A percentile compares a stretch with the other conserved stretches of the same genome.
Evolutionary conservation across 495 filamentous ascomycete species (phyloP).

Genomic region (Stereocaulon alpinum): DNA sequence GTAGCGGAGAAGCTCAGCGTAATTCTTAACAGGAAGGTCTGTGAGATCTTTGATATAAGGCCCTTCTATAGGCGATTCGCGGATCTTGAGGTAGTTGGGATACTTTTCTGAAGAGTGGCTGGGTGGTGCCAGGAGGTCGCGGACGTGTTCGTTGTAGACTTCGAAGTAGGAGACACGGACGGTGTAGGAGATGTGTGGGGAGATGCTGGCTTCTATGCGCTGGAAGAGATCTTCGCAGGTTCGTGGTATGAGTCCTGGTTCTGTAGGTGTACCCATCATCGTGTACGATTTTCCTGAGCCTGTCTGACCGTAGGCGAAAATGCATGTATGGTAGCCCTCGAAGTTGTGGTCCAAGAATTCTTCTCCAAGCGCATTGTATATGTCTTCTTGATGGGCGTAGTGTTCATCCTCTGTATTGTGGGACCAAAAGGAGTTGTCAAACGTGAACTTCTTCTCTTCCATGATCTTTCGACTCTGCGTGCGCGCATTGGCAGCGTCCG

Average conservation of each 20-base stretch:
- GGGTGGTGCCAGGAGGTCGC: conserved; percentile 79
- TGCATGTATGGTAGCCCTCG: conserved; percentile 97
- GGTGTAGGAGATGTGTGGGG: conserved; percentile 85
- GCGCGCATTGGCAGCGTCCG: conserved; percentile 54
- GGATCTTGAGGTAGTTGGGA: conserved; percentile 91
- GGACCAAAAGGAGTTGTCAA: conserved; percentile 98
- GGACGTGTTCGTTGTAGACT: conserved; percentile 98
- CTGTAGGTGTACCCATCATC: conserved; percentile 90
- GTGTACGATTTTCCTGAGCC: conserved; percentile 97
- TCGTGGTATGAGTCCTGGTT: conserved; percentile 89
- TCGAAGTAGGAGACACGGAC: conserved; percentile 98
- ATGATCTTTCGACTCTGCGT: conserved; percentile 62
- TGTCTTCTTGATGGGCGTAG: conserved; percentile 79
- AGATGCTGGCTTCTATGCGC: conserved; percentile 74
- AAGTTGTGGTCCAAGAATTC: conserved; percentile 99
- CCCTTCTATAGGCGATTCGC: conserved; percentile 88
- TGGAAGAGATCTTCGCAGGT: conserved; percentile 96
- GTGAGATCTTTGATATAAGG: conserved; percentile 97
- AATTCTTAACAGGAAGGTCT: conserved; percentile 76
- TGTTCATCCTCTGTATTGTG: conserved; percentile 63
- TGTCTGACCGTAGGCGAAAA: conserved; percentile 97
- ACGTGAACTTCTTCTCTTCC: conserved; percentile 86
- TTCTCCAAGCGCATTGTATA: conserved; percentile 90
- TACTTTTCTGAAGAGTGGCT: conserved; percentile 42
- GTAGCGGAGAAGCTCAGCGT: conserved; percentile 71